A percentile compares a stretch with the other conserved stretches of the same genome.
These are phyloP conservation scores for Aegilops sharonensis DNA, from an alignment of 176 grass and related monocot genomes.

Conservation along the genomic window DNA sequence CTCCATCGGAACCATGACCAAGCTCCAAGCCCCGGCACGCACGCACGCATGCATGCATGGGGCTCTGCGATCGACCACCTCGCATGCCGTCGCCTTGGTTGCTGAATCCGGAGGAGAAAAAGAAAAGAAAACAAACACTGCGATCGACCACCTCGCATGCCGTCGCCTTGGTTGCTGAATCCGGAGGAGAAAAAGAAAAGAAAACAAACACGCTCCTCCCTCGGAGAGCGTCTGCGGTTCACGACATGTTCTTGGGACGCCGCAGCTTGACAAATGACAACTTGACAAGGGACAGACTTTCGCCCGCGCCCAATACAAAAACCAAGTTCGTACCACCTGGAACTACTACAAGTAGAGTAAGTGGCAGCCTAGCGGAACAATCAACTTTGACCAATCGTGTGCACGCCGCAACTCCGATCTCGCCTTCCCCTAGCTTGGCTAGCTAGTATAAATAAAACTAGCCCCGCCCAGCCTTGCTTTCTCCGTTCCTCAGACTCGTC, in stretches of 20 bases:
- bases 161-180: not conserved
- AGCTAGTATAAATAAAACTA: not conserved
- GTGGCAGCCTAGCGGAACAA: not conserved
- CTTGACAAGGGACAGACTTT: slow-evolving; percentile 21
- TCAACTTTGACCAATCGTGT: slow-evolving; percentile 47
- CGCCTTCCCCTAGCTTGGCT: not conserved
- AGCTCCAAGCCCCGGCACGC: not conserved
- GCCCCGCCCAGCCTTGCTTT: not conserved
- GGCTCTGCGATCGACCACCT: not conserved
- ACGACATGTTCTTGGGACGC: slow-evolving; percentile 25
- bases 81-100: not conserved
- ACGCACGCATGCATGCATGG: not conserved
- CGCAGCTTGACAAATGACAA: slow-evolving; percentile 29
- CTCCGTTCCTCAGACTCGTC: not conserved
- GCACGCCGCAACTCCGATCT: not conserved
- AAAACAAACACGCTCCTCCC: not conserved
- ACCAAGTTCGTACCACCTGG: slow-evolving; percentile 1
- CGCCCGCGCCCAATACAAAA: not conserved
- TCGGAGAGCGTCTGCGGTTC: slow-evolving; percentile 5
- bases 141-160: not conserved
- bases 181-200: not conserved
- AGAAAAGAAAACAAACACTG: not conserved
- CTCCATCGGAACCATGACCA: not conserved
- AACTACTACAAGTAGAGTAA: not conserved
- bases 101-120: not conserved